phyloP scores from a whole-genome alignment of 176 grass and related monocot species.

The Triticum urartu region DNA sequence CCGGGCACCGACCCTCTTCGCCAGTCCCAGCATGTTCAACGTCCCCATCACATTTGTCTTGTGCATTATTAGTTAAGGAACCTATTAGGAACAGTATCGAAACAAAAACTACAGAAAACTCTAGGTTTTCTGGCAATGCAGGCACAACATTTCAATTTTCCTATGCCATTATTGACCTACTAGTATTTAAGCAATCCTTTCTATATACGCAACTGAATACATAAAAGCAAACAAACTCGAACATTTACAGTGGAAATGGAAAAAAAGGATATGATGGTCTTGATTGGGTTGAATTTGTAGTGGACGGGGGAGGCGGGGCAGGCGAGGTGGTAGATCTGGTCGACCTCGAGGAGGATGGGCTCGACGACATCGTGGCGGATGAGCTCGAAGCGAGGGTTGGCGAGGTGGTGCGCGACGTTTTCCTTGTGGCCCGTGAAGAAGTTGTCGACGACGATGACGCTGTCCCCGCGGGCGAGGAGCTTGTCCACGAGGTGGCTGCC shows the following conservation, averaged over 20 bases:
- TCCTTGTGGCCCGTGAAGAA: constrained; percentile 97
- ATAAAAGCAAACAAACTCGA: not conserved
- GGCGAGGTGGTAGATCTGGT: constrained; percentile 99
- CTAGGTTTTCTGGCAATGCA: not conserved
- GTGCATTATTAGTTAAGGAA: constrained; percentile 61
- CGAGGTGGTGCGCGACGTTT: constrained; percentile 81
- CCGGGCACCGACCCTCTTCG: constrained; percentile 83
- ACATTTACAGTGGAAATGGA: not conserved
- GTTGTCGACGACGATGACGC: constrained; percentile 94
- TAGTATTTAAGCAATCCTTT: not conserved
- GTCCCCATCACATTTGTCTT: constrained; percentile 99
- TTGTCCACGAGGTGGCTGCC: constrained; percentile 91
- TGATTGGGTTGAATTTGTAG: constrained; percentile 98
- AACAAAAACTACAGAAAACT: constrained; percentile 12
- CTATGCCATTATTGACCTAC: not conserved
- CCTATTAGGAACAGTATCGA: not conserved
- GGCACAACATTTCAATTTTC: not conserved
- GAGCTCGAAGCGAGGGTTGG: constrained; percentile 81
- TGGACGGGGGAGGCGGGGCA: constrained; percentile 94
- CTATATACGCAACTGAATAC: constrained; percentile 1
- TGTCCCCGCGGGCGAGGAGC: constrained; percentile 74
- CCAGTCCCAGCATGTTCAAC: constrained; percentile 94
- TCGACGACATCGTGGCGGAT: constrained; percentile 94
- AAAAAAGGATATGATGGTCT: constrained; percentile 96
- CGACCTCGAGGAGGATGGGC: constrained; percentile 95